These are phyloP conservation scores for Dipodascopsis uninucleata DNA, from an alignment of 805 yeast genomes.

Conservation along the genomic window DNA sequence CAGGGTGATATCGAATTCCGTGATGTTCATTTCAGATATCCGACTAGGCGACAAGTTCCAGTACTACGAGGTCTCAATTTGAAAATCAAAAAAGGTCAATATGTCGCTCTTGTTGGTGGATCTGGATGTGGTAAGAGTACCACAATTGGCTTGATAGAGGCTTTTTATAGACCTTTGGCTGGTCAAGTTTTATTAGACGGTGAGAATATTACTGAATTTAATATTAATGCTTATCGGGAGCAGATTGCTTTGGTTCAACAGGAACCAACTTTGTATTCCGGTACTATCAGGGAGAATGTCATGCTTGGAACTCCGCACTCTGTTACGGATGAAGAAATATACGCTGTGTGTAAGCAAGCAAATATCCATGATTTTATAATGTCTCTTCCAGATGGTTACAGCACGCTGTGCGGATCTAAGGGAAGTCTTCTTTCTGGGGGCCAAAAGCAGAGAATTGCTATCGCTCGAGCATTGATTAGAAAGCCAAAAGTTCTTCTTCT, in stretches of 20 bases:
- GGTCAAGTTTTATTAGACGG: conserved; percentile 69
- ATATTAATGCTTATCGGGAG: conserved; percentile 50
- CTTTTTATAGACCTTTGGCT: conserved; percentile 53
- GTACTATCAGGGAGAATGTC: conserved; percentile 72
- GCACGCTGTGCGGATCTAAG: conserved; percentile 47
- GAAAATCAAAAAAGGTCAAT: conserved; percentile 65
- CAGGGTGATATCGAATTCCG: conserved; percentile 52
- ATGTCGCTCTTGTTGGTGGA: conserved; percentile 93
- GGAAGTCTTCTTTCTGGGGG: conserved; percentile 59
- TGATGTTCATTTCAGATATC: conserved; percentile 35
- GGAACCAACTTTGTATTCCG: conserved; percentile 62
- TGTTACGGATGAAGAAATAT: conserved; percentile 40
- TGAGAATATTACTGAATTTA: conserved; percentile 66
- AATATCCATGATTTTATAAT: conserved; percentile 51
- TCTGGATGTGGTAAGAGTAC: conserved; percentile 48
- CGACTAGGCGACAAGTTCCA: conserved; percentile 33
- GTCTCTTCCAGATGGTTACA: conserved; percentile 52
- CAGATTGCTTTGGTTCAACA: conserved; percentile 61
- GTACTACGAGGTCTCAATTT: conserved; percentile 31
- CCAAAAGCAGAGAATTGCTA: conserved; percentile 61
- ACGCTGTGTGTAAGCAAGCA: conserved; percentile 48
- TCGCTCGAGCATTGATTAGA: conserved; percentile 59
- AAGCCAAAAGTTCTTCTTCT: conserved; percentile 53
- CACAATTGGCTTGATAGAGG: conserved; percentile 51
- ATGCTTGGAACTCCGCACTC: conserved; percentile 41